These are phyloP conservation scores for Verticillium nonalfalfae DNA, from an alignment of 2,329 filamentous ascomycete genomes.

Conservation along the genomic window DNA sequence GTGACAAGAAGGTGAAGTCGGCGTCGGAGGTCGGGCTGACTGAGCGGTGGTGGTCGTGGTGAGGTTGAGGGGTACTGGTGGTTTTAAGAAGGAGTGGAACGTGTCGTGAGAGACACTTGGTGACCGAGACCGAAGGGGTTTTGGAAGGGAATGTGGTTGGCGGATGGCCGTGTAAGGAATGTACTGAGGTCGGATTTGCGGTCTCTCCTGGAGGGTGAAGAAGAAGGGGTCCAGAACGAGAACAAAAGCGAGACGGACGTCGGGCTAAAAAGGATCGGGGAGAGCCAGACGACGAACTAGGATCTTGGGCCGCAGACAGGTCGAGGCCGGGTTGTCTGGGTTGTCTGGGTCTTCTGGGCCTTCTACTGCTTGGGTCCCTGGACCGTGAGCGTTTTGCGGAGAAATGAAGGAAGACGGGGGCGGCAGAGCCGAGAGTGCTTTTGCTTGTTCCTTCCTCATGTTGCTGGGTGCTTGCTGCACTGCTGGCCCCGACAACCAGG, in stretches of 20 bases:
- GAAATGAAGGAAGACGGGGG: not conserved
- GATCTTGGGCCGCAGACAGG: not conserved
- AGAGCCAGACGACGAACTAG: not conserved
- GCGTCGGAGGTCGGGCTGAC: not conserved
- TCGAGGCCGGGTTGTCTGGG: not conserved
- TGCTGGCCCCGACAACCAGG: no score
- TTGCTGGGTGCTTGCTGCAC: not conserved
- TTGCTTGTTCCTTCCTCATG: not conserved
- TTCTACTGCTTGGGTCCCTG: not conserved
- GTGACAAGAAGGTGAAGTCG: constrained; percentile 7
- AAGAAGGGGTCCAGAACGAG: constrained; percentile 4
- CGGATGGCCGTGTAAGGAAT: constrained; percentile 1
- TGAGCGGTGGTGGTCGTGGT: constrained; percentile 2
- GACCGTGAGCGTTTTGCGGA: not conserved
- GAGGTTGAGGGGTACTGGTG: constrained; percentile 1
- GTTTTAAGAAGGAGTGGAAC: constrained; percentile 12
- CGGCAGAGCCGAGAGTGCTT: not conserved
- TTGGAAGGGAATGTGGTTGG: constrained; percentile 4
- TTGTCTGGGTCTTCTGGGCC: not conserved
- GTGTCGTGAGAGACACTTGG: constrained; percentile 10
- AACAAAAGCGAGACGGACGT: constrained; percentile 4
- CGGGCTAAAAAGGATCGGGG: constrained; percentile 2
- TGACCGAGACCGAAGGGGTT: constrained; percentile 6
- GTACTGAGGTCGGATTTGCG: constrained; percentile 3
- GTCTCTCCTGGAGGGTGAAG: constrained; percentile 3